These are phyloP conservation scores for Malassezia slooffiae DNA, from an alignment of 1,284 basidiomycete genomes.

Conservation along the genomic window DNA sequence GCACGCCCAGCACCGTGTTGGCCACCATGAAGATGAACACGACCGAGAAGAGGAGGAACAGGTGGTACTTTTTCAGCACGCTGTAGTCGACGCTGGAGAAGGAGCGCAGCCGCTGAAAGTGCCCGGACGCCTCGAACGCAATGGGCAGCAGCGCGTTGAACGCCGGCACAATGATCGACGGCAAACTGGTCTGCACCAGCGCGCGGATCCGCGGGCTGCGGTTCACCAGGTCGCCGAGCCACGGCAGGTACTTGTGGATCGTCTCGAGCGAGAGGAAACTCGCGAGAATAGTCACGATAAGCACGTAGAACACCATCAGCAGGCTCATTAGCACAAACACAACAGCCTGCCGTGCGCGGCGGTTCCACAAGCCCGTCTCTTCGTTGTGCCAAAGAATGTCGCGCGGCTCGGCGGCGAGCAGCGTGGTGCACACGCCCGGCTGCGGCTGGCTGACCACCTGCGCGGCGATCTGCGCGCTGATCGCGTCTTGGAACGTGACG, in stretches of 20 bases:
- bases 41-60: constrained; percentile 86
- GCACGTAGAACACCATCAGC: constrained; percentile 52
- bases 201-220: constrained; percentile 67
- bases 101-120: constrained; percentile 75
- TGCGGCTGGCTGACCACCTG: constrained; percentile 63
- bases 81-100: constrained; percentile 87
- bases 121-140: constrained; percentile 71
- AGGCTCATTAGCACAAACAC: constrained; percentile 54
- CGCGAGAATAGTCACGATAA: constrained; percentile 55
- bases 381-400: constrained; percentile 93
- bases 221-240: constrained; percentile 65
- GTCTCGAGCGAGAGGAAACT: constrained; percentile 77
- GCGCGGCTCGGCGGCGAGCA: constrained; percentile 73
- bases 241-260: constrained; percentile 76
- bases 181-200: constrained; percentile 83
- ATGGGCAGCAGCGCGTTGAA: constrained; percentile 84
- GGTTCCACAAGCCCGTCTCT: constrained; percentile 51
- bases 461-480: constrained; percentile 78
- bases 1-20: constrained; percentile 74
- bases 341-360: constrained; percentile 31
- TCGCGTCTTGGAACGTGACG: constrained; percentile 93
- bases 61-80: constrained; percentile 65
- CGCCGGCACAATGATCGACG: constrained; percentile 74
- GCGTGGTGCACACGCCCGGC: constrained; percentile 29
- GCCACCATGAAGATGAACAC: constrained; percentile 90